These are phyloP conservation scores for Graphilbum sp. DNA, from an alignment of 2,329 filamentous ascomycete species.

Conservation along the genomic window DNA sequence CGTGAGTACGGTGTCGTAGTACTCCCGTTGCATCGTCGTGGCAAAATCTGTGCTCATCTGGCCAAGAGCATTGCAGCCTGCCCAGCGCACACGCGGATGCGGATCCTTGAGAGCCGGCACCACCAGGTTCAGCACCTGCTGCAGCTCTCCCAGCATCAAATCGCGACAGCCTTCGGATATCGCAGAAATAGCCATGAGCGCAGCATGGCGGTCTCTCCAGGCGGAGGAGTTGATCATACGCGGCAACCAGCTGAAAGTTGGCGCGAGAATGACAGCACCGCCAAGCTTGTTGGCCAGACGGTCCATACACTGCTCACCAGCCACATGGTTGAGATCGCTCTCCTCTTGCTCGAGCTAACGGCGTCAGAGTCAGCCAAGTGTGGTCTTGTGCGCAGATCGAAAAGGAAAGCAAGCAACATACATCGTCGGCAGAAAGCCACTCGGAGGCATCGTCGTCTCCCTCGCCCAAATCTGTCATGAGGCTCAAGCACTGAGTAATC, in stretches of 20 bases:
- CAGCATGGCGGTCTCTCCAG: slow-evolving; percentile 91
- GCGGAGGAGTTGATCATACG: slow-evolving; percentile 92
- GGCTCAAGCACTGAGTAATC: slow-evolving; percentile 93
- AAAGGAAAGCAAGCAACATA: slow-evolving; percentile 25
- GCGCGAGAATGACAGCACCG: slow-evolving; percentile 77
- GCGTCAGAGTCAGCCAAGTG: not conserved
- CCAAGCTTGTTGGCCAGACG: slow-evolving; percentile 92
- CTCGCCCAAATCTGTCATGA: slow-evolving; percentile 93
- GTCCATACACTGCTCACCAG: slow-evolving; percentile 97
- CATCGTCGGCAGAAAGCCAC: slow-evolving; percentile 86
- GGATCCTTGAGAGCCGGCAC: slow-evolving; percentile 77
- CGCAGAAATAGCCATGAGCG: slow-evolving; percentile 95
- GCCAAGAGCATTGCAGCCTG: slow-evolving; percentile 93
- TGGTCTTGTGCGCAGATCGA: not conserved
- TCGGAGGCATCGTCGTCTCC: slow-evolving; percentile 92
- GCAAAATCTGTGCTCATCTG: slow-evolving; percentile 99
- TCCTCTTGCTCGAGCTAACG: slow-evolving; percentile 75
- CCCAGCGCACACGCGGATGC: slow-evolving; percentile 90
- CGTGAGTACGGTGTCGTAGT: slow-evolving; percentile 72
- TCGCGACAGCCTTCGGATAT: slow-evolving; percentile 96
- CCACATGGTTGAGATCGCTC: slow-evolving; percentile 92
- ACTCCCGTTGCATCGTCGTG: slow-evolving; percentile 92
- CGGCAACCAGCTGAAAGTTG: slow-evolving; percentile 92
- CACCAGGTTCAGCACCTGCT: slow-evolving; percentile 89
- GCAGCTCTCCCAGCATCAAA: slow-evolving; percentile 85